Conservation (phyloP, 2,329 filamentous ascomycete genomes). For the Fusarium concolor region DNA sequence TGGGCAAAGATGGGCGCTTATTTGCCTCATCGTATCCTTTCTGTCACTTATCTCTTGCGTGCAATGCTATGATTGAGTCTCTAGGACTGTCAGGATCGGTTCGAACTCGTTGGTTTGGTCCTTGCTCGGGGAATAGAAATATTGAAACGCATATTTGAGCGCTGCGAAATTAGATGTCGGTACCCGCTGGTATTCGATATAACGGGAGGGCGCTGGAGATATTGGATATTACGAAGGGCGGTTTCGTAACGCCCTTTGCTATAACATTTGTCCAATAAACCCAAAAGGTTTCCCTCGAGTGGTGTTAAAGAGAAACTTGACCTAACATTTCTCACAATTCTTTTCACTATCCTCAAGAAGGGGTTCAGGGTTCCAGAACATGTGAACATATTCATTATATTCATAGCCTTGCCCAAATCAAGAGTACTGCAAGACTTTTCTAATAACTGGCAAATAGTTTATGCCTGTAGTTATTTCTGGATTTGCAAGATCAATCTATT, state of each 20-base stretch:
- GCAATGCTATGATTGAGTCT: background rate
- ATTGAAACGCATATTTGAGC: background rate
- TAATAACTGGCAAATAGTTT: background rate
- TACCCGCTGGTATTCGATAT: slow-evolving; percentile 5
- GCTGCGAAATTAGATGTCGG: background rate
- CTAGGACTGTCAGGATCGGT: slow-evolving; percentile 15
- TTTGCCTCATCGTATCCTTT: slow-evolving; percentile 16
- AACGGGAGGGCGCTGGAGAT: slow-evolving; percentile 6
- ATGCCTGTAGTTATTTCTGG: background rate
- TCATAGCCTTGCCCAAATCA: background rate
- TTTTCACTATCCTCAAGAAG: background rate
- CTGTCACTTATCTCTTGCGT: slow-evolving; percentile 1
- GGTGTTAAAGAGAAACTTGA: background rate
- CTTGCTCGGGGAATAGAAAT: background rate
- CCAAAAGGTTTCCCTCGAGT: background rate
- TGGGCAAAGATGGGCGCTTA: slow-evolving; percentile 23
- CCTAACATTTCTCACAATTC: background rate
- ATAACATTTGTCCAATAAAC: background rate
- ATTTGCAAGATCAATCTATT: background rate
- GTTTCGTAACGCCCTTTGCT: background rate
- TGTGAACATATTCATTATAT: background rate
- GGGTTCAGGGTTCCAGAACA: background rate
- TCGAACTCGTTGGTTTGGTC: background rate
- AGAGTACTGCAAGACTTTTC: background rate
- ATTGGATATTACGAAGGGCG: slow-evolving; percentile 14